phyloP scores from a whole-genome alignment of 257 asterid species.

The Plectranthus barbatus region DNA sequence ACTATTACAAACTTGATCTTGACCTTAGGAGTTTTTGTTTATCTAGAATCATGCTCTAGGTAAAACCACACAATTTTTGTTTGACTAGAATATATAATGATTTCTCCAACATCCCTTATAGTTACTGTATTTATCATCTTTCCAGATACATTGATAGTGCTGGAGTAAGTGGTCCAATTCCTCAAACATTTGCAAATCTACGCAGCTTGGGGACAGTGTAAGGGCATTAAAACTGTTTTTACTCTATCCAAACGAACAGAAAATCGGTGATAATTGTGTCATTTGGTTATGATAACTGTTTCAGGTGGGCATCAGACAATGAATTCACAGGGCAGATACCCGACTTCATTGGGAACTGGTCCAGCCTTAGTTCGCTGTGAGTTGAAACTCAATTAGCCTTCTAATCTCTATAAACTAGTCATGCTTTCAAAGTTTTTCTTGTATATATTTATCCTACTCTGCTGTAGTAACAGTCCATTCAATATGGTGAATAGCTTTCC shows the following conservation, averaged over 20 bases:
- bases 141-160: slow-evolving; percentile 39
- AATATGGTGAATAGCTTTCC: neutral
- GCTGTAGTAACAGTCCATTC: neutral
- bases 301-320: slow-evolving; percentile 64
- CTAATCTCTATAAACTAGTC: neutral
- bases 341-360: slow-evolving; percentile 63
- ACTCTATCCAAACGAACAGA: neutral
- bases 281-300: slow-evolving; percentile 12
- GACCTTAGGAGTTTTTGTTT: neutral
- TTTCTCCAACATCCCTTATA: neutral
- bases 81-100: neutral
- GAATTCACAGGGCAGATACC: slow-evolving; percentile 66
- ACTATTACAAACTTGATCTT: neutral
- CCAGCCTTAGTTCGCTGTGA: slow-evolving; percentile 44
- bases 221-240: slow-evolving; percentile 1
- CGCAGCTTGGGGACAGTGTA: slow-evolving; percentile 31
- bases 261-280: neutral
- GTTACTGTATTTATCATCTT: neutral
- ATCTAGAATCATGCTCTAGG: neutral
- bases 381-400: slow-evolving; percentile 13
- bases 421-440: neutral
- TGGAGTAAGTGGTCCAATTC: slow-evolving; percentile 52
- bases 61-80: neutral
- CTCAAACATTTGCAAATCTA: slow-evolving; percentile 37
- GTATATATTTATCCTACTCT: neutral